Evolutionary conservation across 1,139 yeast genomes (phyloP), one percentile per base, ranked within the genome.

Genomic region (Suhomyces ambrosiae): DNA sequence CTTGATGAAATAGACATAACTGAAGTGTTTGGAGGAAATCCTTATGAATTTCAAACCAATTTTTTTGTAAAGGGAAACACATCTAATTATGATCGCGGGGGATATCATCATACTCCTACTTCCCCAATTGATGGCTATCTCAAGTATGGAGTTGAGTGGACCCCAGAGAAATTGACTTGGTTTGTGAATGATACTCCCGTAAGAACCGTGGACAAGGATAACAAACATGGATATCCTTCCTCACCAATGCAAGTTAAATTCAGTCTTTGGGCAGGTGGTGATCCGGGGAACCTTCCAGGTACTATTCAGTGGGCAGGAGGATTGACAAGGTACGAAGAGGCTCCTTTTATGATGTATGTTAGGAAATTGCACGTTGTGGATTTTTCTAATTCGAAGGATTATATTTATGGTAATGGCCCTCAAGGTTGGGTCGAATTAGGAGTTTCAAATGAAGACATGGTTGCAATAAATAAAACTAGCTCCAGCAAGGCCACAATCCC

Each of bases 251-350:
- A 52, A 18, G 47, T 69, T n/a, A 60, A 56, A 37, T 48, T 68
- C 23, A 65, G 73, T 48, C 46, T 68, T 22, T 70, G 75, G 75
- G 71, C 67, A 0, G 54, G 54, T 5, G 77, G 80, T 30, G 76
- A 73, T 44, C 58, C 66, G 37, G 66, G 63, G 11, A 68, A 67
- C 39, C 60, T 56, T 6, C 65, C 72, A 54, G 81, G 76, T 32
- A 71, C 77, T 24, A 68, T 74, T 45, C 68, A 64, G 46, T 65
- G 76, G 64, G 67, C 76, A 12, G 76, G 74, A 2, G 73, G 72
- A 11, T 49, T 49, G 23, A 68, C 73, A 12, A 63, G 66, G 44
- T 67, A 65, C 37, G 45, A 54, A 14, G 56, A 68, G 13, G 46
- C 56, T 17, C 76, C 76, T 0, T 67, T 60, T 38, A 37, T 48